Conservation (phyloP, 345 rosid genomes). For the Triadica sebifera region DNA sequence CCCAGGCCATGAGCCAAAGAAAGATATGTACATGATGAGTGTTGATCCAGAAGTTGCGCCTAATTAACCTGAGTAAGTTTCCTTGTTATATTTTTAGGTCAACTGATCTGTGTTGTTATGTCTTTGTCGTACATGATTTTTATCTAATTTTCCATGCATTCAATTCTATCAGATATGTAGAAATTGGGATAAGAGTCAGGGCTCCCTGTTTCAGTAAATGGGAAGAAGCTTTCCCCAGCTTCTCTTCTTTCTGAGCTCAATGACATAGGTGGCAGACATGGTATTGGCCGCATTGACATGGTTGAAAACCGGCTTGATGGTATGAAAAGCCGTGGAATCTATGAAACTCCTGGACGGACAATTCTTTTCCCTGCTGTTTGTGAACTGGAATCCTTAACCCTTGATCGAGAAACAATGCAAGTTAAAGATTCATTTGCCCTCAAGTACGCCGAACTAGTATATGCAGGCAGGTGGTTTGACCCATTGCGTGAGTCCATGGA, state of each 20-base stretch:
- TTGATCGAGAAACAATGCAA: conserved; percentile 81
- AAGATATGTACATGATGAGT: conserved; percentile 93
- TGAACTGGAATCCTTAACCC: conserved; percentile 80
- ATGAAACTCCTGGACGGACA: conserved; percentile 97
- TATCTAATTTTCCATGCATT: neutral
- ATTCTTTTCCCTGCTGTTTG: conserved; percentile 73
- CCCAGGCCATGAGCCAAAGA: conserved; percentile 85
- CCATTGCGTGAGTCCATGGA: conserved; percentile 79
- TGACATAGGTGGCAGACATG: conserved; percentile 75
- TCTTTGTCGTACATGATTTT: neutral
- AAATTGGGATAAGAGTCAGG: conserved; percentile 74
- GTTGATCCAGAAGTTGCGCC: conserved; percentile 95
- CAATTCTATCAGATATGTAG: conserved; percentile 48
- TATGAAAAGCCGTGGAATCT: conserved; percentile 97
- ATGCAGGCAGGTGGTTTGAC: conserved; percentile 96
- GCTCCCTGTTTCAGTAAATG: conserved; percentile 68
- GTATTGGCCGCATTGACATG: conserved; percentile 84
- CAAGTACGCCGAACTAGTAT: conserved; percentile 85
- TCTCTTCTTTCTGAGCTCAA: conserved; percentile 67
- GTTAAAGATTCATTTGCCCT: conserved; percentile 74
- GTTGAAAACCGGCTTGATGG: conserved; percentile 94
- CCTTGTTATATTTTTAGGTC: conserved; percentile 2
- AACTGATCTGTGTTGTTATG: neutral
- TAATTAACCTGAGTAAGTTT: conserved; percentile 61
- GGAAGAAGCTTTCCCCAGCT: conserved; percentile 69